phyloP scores from a whole-genome alignment of 345 rosid genomes.

The Euphorbia peplus region DNA sequence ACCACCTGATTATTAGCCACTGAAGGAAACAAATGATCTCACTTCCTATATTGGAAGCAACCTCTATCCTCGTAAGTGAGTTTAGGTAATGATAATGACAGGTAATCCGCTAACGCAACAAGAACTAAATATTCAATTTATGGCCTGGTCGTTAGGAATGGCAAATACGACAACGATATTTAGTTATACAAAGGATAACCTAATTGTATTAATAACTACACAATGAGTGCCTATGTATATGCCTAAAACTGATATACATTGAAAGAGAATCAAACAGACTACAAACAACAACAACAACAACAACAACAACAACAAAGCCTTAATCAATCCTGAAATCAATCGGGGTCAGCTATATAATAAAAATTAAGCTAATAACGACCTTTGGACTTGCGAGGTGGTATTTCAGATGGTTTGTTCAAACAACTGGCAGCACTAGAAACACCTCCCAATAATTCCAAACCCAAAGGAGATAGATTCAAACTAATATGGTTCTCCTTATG shows the following conservation, averaged over 20 bases:
- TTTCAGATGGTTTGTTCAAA: slow-evolving; percentile 20
- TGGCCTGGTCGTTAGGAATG: neutral
- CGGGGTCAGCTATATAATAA: too few species aligned
- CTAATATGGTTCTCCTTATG: slow-evolving; percentile 26
- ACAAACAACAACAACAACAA: too few species aligned
- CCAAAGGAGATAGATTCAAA: slow-evolving; percentile 24
- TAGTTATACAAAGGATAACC: neutral
- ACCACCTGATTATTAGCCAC: too few species aligned
- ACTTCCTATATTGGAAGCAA: too few species aligned
- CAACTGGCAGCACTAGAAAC: slow-evolving; percentile 29
- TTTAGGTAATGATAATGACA: too few species aligned
- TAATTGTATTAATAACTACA: neutral
- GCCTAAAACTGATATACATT: slow-evolving; percentile 4
- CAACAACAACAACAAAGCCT: too few species aligned
- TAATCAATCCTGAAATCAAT: too few species aligned
- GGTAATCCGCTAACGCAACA: too few species aligned
- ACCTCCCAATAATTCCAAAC: slow-evolving; percentile 38
- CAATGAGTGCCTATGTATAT: neutral
- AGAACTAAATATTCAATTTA: too few species aligned
- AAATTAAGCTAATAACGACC: slow-evolving; percentile 42
- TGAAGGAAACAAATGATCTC: too few species aligned
- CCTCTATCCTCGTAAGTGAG: too few species aligned
- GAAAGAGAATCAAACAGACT: neutral
- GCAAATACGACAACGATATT: neutral
- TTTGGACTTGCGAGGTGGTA: slow-evolving; percentile 32